Percentiles rank a stretch among this genome's conserved stretches.
These are phyloP conservation scores for Pezicula carpinea DNA, from an alignment of 2,329 filamentous ascomycete genomes.

Conservation along the genomic window DNA sequence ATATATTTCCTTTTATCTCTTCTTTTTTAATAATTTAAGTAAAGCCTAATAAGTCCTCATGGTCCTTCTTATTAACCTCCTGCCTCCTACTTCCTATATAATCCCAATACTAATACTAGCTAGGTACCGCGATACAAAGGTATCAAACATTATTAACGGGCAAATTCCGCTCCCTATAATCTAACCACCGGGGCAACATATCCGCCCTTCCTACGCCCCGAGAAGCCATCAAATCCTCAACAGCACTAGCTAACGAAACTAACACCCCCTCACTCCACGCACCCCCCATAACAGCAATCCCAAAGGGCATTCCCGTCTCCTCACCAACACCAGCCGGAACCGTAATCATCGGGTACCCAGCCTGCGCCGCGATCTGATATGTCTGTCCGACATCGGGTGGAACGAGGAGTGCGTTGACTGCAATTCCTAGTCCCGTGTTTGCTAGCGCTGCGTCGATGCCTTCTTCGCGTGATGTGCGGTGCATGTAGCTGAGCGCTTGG, in stretches of 20 bases:
- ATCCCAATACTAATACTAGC: too few species aligned
- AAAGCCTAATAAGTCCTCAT: too few species aligned
- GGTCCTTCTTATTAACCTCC: too few species aligned
- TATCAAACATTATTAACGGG: slow-evolving; percentile 29
- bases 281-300: slow-evolving; percentile 54
- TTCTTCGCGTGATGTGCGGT: slow-evolving; percentile 51
- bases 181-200: slow-evolving; percentile 43
- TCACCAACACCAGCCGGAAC: slow-evolving; percentile 56
- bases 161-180: slow-evolving; percentile 42
- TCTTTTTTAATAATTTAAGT: too few species aligned
- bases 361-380: slow-evolving; percentile 68
- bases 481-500: slow-evolving; percentile 59
- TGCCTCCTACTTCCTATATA: too few species aligned
- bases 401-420: slow-evolving; percentile 60
- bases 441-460: slow-evolving; percentile 66
- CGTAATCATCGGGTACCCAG: slow-evolving; percentile 69
- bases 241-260: slow-evolving; percentile 57
- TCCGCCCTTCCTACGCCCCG: slow-evolving; percentile 37
- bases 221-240: slow-evolving; percentile 50
- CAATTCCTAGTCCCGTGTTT: slow-evolving; percentile 30
- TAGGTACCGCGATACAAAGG: too few species aligned
- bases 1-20: too few species aligned
- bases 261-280: slow-evolving; percentile 57
- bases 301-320: slow-evolving; percentile 55
- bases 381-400: slow-evolving; percentile 64